Evolutionary conservation across 805 yeast genomes (phyloP).

Genomic region (Kodamaea lidongshanica): DNA sequence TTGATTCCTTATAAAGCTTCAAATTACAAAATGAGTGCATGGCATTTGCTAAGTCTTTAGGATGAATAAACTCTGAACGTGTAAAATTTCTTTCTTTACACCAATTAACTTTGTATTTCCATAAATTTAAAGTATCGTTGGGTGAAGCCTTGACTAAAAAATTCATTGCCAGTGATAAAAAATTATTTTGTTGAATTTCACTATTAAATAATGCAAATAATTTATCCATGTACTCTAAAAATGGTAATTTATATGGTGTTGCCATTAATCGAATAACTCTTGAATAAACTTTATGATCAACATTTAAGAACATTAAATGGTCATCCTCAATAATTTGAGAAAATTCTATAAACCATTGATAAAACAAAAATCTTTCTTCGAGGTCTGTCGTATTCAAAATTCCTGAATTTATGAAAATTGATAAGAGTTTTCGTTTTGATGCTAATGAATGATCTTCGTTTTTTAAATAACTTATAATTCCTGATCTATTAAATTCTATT

Average conservation of each 20-base stretch:
- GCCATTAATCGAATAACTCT: conserved; percentile 17
- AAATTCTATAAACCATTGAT: conserved; percentile 14
- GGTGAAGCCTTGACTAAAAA: conserved; percentile 12
- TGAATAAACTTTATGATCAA: conserved; percentile 15
- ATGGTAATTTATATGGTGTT: conserved; percentile 9
- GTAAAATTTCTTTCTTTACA: conserved; percentile 1
- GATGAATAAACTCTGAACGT: conserved; percentile 5
- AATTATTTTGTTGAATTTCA: conserved; percentile 8
- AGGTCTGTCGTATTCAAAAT: conserved; percentile 12
- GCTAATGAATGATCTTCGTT: conserved; percentile 9
- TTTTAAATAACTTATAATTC: conserved; percentile 13
- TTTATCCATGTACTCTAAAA: conserved; percentile 10
- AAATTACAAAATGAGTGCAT: conserved; percentile 25
- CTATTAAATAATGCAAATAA: conserved; percentile 7
- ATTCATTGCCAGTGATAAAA: conserved; percentile 15
- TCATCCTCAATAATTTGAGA: conserved; percentile 14
- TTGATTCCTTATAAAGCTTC: conserved; percentile 16
- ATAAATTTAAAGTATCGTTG: conserved; percentile 14
- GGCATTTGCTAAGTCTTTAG: conserved; percentile 22
- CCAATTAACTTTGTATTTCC: conserved; percentile 17
- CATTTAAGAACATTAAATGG: conserved; percentile 14
- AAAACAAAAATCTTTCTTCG: conserved; percentile 11
- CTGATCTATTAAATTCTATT: conserved; percentile 9
- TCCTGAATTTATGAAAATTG: conserved; percentile 14
- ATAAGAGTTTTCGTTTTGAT: conserved; percentile 17